Evolutionary conservation across 768 basidiomycete genomes (phyloP).

Genomic region (Rhizopogon roseolus): DNA sequence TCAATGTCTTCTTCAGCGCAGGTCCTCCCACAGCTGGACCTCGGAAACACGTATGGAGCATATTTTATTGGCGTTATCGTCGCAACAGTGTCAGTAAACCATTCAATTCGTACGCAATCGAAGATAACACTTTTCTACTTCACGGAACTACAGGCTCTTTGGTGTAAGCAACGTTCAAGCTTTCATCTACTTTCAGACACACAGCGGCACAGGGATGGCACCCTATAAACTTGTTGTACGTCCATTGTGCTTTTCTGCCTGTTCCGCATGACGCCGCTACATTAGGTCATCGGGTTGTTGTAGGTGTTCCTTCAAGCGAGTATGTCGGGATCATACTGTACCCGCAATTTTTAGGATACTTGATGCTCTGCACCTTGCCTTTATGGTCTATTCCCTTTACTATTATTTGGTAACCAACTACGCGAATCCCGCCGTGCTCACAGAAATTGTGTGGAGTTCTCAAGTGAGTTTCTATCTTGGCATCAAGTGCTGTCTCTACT

Average conservation of each 20-base stretch:
- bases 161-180: conserved; percentile 2
- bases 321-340: not conserved
- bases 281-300: conserved; percentile 6
- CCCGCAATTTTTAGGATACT: conserved; percentile 21
- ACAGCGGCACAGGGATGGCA: not conserved
- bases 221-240: conserved; percentile 1
- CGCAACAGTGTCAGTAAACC: not conserved
- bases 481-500: not conserved
- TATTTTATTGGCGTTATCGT: not conserved
- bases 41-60: too few species aligned
- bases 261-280: not conserved
- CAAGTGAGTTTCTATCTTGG: not conserved
- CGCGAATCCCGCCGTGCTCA: conserved; percentile 20
- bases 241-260: not conserved
- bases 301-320: not conserved
- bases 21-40: too few species aligned
- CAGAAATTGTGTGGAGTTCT: conserved; percentile 22
- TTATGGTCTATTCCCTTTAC: conserved; percentile 31
- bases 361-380: conserved; percentile 29
- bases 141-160: not conserved
- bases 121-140: not conserved
- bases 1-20: too few species aligned
- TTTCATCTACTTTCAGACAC: not conserved
- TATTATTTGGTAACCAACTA: conserved; percentile 32
- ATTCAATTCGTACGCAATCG: too few species aligned